phyloP scores from a whole-genome alignment of 2,329 filamentous ascomycete species.

The Diaporthe vaccinii region DNA sequence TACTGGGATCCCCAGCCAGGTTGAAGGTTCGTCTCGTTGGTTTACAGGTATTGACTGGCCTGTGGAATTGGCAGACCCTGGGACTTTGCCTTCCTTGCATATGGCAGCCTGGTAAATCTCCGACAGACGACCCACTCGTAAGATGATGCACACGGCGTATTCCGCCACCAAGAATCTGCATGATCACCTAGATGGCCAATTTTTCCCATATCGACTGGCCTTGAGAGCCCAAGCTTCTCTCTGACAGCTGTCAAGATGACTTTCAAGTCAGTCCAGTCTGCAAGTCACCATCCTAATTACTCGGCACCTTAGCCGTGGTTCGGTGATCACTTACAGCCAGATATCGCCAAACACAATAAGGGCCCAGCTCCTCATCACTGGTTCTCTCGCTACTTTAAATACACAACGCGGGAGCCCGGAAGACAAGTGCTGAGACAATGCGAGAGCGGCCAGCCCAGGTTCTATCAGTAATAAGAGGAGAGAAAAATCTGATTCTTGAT shows the following conservation, averaged over 20 bases:
- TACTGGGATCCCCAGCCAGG: background rate
- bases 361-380: background rate
- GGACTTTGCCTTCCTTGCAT: slow-evolving; percentile 1
- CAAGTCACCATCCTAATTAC: background rate
- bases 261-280: background rate
- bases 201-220: background rate
- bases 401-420: background rate
- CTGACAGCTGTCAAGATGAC: slow-evolving; percentile 3
- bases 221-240: background rate
- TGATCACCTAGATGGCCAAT: background rate
- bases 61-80: background rate
- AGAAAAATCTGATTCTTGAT: background rate
- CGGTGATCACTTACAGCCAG: background rate
- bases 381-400: background rate
- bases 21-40: background rate
- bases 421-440: background rate
- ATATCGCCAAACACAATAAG: background rate
- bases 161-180: background rate
- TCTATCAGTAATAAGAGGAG: background rate
- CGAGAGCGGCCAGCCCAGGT: no score
- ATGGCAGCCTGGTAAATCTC: slow-evolving; percentile 16
- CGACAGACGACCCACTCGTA: background rate
- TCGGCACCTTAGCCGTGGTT: background rate
- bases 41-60: background rate
- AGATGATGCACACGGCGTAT: slow-evolving; percentile 26